Base-by-base conservation (phyloP, 2,329 filamentous ascomycete genomes). In the Passalora sequoiae region DNA sequence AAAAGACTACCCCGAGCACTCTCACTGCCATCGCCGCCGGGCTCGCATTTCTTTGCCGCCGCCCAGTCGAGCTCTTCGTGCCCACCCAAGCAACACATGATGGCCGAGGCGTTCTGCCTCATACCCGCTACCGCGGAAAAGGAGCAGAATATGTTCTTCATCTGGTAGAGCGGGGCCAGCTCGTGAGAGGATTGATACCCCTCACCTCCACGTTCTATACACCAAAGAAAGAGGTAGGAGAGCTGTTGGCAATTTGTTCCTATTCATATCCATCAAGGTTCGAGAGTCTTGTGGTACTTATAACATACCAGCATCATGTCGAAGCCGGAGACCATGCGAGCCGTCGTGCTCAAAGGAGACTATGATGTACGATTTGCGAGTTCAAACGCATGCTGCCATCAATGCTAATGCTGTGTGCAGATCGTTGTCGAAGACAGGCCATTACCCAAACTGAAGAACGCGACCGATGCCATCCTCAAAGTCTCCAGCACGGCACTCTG, bases 401-500 rank as follows among this genome's bases (percentile, higher is more conserved):
- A 3, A 7, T 21, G 17, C 21, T n/a, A 36, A 6, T 24, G 24
- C 6, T 12, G 6, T 27, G 6, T 27, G 24, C 28, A 59, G 55
- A 51, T 94, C 42, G 82, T 77, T 1, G 68, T 96, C 43, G 84
- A 94, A 67, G 80, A 92, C 47, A 77, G 86, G 15, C 88, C 88
- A 0, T 75, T 91, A 9, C 89, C 89, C 1, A 76, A 78, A 54
- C 75, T 95, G 51, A 73, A 83, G 56, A 74, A 86, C 46, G 74
- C 78, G 4, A 77, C 74, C 44, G 89, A 95, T 62, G 77, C 91
- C 45, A 81, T 95, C 54, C 79, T 95, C 60, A 89, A 87, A 64
- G 86, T 94, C 15, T 76, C 80, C 47, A 85, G 86, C 56, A 86
- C 88, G 19, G 89, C 87, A 12, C 75, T 96, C 22, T 96, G 89